A percentile compares a stretch with the other conserved stretches of the same genome.
phyloP scores from a whole-genome alignment of 2,329 filamentous ascomycete species.

The Aspergillus fumigatus region DNA sequence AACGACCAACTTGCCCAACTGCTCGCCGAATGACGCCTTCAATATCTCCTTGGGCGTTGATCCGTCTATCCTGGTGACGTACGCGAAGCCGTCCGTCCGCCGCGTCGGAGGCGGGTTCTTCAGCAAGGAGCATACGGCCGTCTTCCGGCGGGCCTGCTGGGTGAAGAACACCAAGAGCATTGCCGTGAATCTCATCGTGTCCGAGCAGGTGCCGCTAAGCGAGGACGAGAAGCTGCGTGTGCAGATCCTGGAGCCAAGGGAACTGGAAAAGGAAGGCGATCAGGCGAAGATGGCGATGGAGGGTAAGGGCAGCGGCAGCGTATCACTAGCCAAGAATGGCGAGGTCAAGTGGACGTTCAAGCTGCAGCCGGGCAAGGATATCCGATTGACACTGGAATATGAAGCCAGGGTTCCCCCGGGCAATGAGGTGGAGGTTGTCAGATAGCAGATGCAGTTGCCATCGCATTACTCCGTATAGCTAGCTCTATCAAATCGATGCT shows the following conservation, averaged over 20 bases:
- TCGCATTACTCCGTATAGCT: neutral
- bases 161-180: conserved; percentile 30
- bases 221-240: conserved; percentile 29
- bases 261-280: conserved; percentile 24
- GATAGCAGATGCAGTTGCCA: neutral
- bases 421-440: conserved; percentile 5
- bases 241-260: conserved; percentile 24
- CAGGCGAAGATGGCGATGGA: conserved; percentile 18
- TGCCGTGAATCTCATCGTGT: conserved; percentile 23
- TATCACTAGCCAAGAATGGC: conserved; percentile 52
- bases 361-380: conserved; percentile 54
- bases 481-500: neutral
- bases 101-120: conserved; percentile 26
- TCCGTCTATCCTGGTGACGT: conserved; percentile 26
- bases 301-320: conserved; percentile 54
- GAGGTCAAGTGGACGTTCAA: conserved; percentile 57
- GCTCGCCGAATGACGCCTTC: conserved; percentile 24
- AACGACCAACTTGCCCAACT: conserved; percentile 19
- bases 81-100: conserved; percentile 25
- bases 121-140: conserved; percentile 25
- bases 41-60: conserved; percentile 31
- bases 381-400: conserved; percentile 59
- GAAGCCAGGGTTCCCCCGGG: conserved; percentile 51
- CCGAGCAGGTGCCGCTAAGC: conserved; percentile 31
- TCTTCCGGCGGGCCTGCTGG: conserved; percentile 27